phyloP scores from a whole-genome alignment of 2,329 filamentous ascomycete genomes.

The Arthrobotrys conoides region DNA sequence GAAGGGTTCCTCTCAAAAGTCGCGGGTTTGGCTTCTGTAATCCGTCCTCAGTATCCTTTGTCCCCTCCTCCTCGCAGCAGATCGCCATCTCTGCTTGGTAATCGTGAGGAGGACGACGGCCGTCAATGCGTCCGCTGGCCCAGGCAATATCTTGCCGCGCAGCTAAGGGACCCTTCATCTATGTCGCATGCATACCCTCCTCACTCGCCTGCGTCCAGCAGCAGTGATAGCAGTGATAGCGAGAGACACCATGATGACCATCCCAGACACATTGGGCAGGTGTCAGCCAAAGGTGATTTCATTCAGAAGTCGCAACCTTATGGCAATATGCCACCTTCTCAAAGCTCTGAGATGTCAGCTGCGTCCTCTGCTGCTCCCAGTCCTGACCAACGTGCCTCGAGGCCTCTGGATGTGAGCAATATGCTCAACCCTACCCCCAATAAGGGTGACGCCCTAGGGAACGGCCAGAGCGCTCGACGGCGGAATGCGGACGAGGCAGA shows the following conservation, averaged over 20 bases:
- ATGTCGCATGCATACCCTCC: conserved; percentile 64
- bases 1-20: conserved; percentile 49
- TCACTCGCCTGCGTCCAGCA: conserved; percentile 55
- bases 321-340: conserved; percentile 40
- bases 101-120: conserved; percentile 64
- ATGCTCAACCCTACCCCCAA: conserved; percentile 64
- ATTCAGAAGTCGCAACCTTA: conserved; percentile 35
- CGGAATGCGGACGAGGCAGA: conserved; percentile 57
- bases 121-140: conserved; percentile 64
- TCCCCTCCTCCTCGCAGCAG: conserved; percentile 64
- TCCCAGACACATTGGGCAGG: conserved; percentile 24
- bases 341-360: conserved; percentile 61
- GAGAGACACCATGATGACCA: conserved; percentile 46
- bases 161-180: conserved; percentile 63
- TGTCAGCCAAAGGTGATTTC: conserved; percentile 28
- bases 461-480: conserved; percentile 53
- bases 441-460: conserved; percentile 61
- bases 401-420: conserved; percentile 63
- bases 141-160: conserved; percentile 62
- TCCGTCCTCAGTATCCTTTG: conserved; percentile 61
- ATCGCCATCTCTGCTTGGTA: conserved; percentile 64
- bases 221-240: conserved; percentile 48
- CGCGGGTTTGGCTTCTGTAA: conserved; percentile 60
- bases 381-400: conserved; percentile 62
- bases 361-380: conserved; percentile 61